phyloP scores from a whole-genome alignment of 2,329 filamentous ascomycete genomes.

The Parasarocladium wereldwijsianum region DNA sequence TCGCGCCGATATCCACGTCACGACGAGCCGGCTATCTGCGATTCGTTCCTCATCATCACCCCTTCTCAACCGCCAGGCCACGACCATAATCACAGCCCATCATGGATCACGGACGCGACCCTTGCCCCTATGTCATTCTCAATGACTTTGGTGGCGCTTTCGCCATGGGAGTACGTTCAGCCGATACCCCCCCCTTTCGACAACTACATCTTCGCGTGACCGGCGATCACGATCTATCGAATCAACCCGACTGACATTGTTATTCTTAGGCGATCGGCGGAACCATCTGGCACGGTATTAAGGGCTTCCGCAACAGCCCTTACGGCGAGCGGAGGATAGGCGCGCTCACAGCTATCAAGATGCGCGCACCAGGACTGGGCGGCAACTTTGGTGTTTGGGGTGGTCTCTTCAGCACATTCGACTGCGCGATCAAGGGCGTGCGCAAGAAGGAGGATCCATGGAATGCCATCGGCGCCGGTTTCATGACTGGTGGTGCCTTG shows the following conservation, averaged over 20 bases:
- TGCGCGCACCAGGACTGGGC: slow-evolving; percentile 85
- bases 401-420: slow-evolving; percentile 87
- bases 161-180: slow-evolving; percentile 75
- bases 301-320: slow-evolving; percentile 79
- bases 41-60: slow-evolving; percentile 1
- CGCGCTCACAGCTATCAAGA: slow-evolving; percentile 93
- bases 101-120: slow-evolving; percentile 95
- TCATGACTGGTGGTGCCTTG: slow-evolving; percentile 87
- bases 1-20: slow-evolving; percentile 4
- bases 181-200: slow-evolving; percentile 5
- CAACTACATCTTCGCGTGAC: not conserved
- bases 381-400: slow-evolving; percentile 99
- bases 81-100: slow-evolving; percentile 5
- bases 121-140: slow-evolving; percentile 90
- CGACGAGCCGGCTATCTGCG: slow-evolving; percentile 1
- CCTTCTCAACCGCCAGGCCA: not conserved
- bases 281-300: slow-evolving; percentile 92
- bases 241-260: slow-evolving; percentile 8
- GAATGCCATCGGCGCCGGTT: slow-evolving; percentile 94
- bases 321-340: slow-evolving; percentile 93
- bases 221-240: not conserved
- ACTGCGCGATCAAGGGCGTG: slow-evolving; percentile 90
- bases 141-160: slow-evolving; percentile 98
- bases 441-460: slow-evolving; percentile 96
- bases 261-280: slow-evolving; percentile 54